Evolutionary conservation across 75 land plant species (phyloP), one percentile per base, ranked within the genome.

Genomic region (Gnetum montanum): DNA sequence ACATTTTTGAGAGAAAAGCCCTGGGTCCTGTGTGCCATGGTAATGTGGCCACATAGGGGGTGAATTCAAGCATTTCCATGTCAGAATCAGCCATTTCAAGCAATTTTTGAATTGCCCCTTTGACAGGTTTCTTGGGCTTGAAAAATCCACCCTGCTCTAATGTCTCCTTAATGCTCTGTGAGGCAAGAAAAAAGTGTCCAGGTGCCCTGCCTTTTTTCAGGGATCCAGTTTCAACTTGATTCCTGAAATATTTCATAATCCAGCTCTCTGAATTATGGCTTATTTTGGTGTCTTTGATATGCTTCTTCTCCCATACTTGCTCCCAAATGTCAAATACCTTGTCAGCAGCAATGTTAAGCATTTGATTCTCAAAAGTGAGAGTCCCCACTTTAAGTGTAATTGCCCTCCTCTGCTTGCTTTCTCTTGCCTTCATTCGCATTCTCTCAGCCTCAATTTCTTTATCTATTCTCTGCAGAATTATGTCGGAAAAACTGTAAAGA

Each of bases 21-120:
- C 99, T 74, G 13, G 71, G 49, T 27, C 97, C 99, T 20, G 62
- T 72, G 62, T 95, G 99, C 99, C 99, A 95, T 0, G 92, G 97
- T 6, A 95, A 72, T 46, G 54, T 83, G 10, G 78, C 76, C 8
- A 72, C 75, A 57, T 95, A 95, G 5, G 97, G 97, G 8, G 75
- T 72, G 64, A 95, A 95, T 0, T 63, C 68, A 12, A 71, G 82
- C 20, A 73, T 25, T 6, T 51, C 3, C 49, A 51, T 53, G 6
- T 53, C 73, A 44, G 75, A 56, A 28, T 70, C 74, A 56, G 37
- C 44, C 7, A 25, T 60, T 44, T 36, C 58, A 41, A 53, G 34
- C 57, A 53, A 25, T 23, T 58, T 45, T 23, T n/a, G n/a, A 18
- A 20, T 25, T 38, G 50, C 47, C 12, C 10, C 11, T 57, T 57